A percentile compares a stretch with the other conserved stretches of the same genome.
phyloP scores from a whole-genome alignment of 768 basidiomycete species.

The Clathrus columnatus region DNA sequence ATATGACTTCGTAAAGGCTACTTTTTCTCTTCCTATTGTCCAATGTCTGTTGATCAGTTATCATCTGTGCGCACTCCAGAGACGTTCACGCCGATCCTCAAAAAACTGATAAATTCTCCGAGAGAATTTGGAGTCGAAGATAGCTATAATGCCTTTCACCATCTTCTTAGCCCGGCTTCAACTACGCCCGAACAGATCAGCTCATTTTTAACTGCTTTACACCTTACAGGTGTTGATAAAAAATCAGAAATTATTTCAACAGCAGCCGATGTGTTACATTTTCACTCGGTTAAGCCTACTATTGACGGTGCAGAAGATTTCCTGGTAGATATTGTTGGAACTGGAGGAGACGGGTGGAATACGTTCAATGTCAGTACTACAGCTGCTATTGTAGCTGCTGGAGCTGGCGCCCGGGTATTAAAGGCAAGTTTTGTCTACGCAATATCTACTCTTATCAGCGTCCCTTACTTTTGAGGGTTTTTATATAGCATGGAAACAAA shows the following conservation, averaged over 20 bases:
- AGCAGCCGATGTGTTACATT: slow-evolving; percentile 65
- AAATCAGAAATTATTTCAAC: slow-evolving; percentile 70
- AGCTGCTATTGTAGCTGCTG: slow-evolving; percentile 88
- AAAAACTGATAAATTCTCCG: slow-evolving; percentile 32
- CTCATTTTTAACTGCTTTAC: slow-evolving; percentile 81
- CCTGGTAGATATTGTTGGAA: slow-evolving; percentile 77
- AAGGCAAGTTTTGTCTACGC: slow-evolving; percentile 41
- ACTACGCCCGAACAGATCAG: slow-evolving; percentile 72
- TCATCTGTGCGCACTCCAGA: slow-evolving; percentile 46
- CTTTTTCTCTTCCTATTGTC: not conserved
- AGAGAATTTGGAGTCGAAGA: slow-evolving; percentile 42
- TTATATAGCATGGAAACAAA: slow-evolving; percentile 71
- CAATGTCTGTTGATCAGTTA: not conserved
- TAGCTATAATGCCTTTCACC: slow-evolving; percentile 61
- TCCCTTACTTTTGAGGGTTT: not conserved
- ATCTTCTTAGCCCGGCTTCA: slow-evolving; percentile 53
- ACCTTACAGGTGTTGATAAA: slow-evolving; percentile 69
- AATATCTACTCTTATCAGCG: not conserved
- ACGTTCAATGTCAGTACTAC: slow-evolving; percentile 96
- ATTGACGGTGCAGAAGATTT: slow-evolving; percentile 42
- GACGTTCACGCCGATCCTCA: slow-evolving; percentile 56
- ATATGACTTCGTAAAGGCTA: not conserved
- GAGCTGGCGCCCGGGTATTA: slow-evolving; percentile 86
- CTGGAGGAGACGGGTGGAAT: slow-evolving; percentile 92
- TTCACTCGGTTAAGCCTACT: slow-evolving; percentile 54